A percentile compares a stretch with the other conserved stretches of the same genome.
phyloP scores from a whole-genome alignment of 2,329 filamentous ascomycete genomes.

The Periconia digitata region DNA sequence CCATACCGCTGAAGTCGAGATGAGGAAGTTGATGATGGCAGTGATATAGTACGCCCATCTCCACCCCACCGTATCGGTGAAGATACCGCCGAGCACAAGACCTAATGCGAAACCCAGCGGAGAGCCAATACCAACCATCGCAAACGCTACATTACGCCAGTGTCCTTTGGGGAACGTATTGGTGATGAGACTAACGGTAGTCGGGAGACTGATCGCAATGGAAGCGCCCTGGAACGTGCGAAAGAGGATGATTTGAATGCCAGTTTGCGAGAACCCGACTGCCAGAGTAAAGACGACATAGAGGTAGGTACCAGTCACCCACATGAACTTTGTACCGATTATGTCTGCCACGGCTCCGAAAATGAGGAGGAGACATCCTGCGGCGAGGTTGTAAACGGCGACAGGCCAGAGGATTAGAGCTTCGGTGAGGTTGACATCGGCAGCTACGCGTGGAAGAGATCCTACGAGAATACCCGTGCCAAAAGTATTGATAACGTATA shows the following conservation, averaged over 20 bases:
- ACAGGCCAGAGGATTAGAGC: constrained; percentile 4
- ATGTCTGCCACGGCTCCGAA: constrained; percentile 4
- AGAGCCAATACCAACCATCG: neutral
- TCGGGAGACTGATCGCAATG: constrained; percentile 1
- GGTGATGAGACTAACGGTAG: constrained; percentile 1
- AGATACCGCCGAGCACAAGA: constrained; percentile 3
- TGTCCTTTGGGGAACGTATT: constrained; percentile 2
- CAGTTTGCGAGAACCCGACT: constrained; percentile 1
- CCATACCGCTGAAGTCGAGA: neutral
- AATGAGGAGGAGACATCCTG: constrained; percentile 1
- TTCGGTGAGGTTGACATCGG: constrained; percentile 3
- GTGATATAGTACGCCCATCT: constrained; percentile 2
- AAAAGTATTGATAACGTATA: constrained; percentile 6
- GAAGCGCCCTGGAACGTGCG: constrained; percentile 3
- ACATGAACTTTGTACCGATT: constrained; percentile 1
- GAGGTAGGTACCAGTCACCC: neutral
- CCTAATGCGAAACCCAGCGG: constrained; percentile 3
- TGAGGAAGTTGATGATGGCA: constrained; percentile 1
- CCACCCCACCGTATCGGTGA: constrained; percentile 3
- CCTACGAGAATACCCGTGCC: constrained; percentile 4
- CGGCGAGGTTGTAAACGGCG: constrained; percentile 1
- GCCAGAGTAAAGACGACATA: neutral
- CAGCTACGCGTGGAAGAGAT: constrained; percentile 2
- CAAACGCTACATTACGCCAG: constrained; percentile 3
- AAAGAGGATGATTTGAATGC: constrained; percentile 2